Evolutionary conservation across 345 rosid species (phyloP), one percentile per base, ranked within the genome.

Genomic region (Hevea brasiliensis): DNA sequence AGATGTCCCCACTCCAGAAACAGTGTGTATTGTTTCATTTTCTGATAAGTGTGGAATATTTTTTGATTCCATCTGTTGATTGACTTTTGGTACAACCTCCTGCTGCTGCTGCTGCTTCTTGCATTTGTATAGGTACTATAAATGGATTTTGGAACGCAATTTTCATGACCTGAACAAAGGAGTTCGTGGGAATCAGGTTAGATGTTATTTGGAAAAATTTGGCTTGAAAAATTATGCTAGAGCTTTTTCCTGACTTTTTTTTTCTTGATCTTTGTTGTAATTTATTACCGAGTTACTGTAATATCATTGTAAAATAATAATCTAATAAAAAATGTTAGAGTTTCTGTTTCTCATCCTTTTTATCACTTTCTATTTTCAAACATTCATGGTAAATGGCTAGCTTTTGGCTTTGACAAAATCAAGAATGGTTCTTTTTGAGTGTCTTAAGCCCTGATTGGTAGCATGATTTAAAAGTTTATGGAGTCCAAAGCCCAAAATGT

Each of bases 1-100:
- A 96, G 84, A 96, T 96, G 99, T 96, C 99, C 61, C 99, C 98
- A 75, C 91, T 96, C 72, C 99, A 96, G 82, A 96, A 93, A 80
- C 99, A 93, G 99, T 96, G 78, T 84, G 92, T 72, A 66, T 53
- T 44, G 24, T 32, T 63, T 53, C 65, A 42, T 18, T 41, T 79
- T 69, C 18, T 77, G 24, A 51, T 50, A 15, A 68, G 21, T 24
- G 42, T 24, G 42, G 18, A 15, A 8, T 37, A 54, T 12, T 48
- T 76, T 17, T 54, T 48, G 17, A 45, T 48, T 13, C 51, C 14
- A 5, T 61, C 3, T 63, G 7, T 66, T 37, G 14, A 13, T 47
- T 45, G 20, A 29, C 7, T 5, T 35, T 53, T 55, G 32, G 10
- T 44, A n/a, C 66, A 42, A 51, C 7, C n/a, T n/a, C n/a, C 35